Base-by-base conservation (phyloP, 1,284 basidiomycete species). In the Pascua sp. region DNA sequence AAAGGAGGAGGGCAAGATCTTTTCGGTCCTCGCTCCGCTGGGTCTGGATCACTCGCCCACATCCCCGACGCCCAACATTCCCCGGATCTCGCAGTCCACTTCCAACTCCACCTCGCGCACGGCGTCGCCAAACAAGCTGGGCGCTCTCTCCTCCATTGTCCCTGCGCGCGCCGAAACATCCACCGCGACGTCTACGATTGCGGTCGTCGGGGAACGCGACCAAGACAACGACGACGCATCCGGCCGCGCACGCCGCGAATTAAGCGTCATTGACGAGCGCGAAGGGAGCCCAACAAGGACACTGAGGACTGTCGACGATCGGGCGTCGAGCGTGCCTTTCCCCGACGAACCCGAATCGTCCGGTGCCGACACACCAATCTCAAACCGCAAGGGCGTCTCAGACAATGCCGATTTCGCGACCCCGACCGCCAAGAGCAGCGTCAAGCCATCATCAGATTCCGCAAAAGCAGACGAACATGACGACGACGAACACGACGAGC, bases 1-100 rank as follows among this genome's bases (percentile, higher is more conserved):
- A 2, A 89, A 88, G 65, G 82, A 89, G 52, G 89, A 93, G 71
- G 88, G 91, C 65, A 87, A 93, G 71, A 94, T 97, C 65, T 95
- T 96, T 77, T 89, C 86, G 69, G 94, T 97, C 59, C 82, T 94
- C 2, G 85, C 89, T 16, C 91, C 91, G 36, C 83, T 87, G 53
- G 89, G 24, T 32, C 24, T 32, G 24, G 73, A 76, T 49, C 61
- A 67, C 11, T 50, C 60, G 11, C 66, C 68, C 37, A 63, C 67
- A 49, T 69, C 68, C 4, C 71, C 68, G 17, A 68, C 60, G 4
- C 71, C 71, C 4, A 68, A 66, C 32, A 54, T 73, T 11, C 65
- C 71, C 5, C 63, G 71, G 13, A 57, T 58, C 37, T 50, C 57
- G n/a, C 62, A 69, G 9, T 66, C 63, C 42, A 59, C 66, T 8